A percentile compares a stretch with the other conserved stretches of the same genome.
phyloP scores from a whole-genome alignment of 805 yeast genomes.

The Cyberlindnera mycetangii region DNA sequence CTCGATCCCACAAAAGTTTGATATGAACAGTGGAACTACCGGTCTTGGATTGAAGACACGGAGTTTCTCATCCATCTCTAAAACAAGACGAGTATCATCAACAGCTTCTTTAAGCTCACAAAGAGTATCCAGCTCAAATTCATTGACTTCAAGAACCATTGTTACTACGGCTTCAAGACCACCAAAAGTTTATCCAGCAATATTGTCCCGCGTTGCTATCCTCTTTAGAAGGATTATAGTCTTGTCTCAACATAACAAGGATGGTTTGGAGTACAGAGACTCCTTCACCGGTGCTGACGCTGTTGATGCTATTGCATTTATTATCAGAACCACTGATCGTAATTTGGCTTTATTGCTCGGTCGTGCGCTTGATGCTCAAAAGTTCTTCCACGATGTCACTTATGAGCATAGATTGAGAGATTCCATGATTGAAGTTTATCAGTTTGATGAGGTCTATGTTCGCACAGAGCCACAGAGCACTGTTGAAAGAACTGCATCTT shows the following conservation, averaged over 20 bases:
- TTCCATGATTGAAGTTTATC: slow-evolving; percentile 82
- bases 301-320: slow-evolving; percentile 82
- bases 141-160: slow-evolving; percentile 38
- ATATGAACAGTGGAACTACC: slow-evolving; percentile 28
- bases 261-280: slow-evolving; percentile 88
- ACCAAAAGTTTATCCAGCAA: slow-evolving; percentile 86
- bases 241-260: slow-evolving; percentile 77
- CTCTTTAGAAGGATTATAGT: slow-evolving; percentile 68
- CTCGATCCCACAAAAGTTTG: slow-evolving; percentile 44
- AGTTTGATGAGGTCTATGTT: slow-evolving; percentile 60
- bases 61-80: slow-evolving; percentile 39
- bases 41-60: slow-evolving; percentile 44
- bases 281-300: slow-evolving; percentile 94
- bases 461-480: slow-evolving; percentile 25
- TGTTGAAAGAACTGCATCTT: slow-evolving; percentile 32
- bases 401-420: slow-evolving; percentile 92
- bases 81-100: slow-evolving; percentile 26
- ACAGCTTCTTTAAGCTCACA: slow-evolving; percentile 24
- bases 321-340: slow-evolving; percentile 86
- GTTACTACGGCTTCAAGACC: slow-evolving; percentile 42
- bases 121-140: slow-evolving; percentile 24
- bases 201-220: slow-evolving; percentile 79
- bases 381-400: slow-evolving; percentile 91
- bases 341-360: slow-evolving; percentile 87
- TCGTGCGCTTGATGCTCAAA: slow-evolving; percentile 90